Percentiles rank a stretch among this genome's conserved stretches.
phyloP scores from a whole-genome alignment of 805 yeast genomes.

The Yamadazyma philogaea region DNA sequence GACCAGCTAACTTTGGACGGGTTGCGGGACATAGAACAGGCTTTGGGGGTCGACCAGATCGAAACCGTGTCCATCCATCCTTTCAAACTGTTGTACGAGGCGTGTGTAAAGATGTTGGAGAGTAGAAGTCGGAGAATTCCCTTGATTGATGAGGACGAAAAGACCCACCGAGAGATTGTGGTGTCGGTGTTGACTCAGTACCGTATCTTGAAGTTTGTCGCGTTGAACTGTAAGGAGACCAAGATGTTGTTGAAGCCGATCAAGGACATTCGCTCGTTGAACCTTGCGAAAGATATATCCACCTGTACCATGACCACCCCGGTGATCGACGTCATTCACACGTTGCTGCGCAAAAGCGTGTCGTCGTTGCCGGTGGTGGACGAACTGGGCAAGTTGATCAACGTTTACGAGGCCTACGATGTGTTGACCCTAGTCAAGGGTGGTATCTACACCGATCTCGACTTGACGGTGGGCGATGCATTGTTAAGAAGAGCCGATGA shows the following conservation, averaged over 20 bases:
- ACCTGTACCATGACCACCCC: constrained; percentile 89
- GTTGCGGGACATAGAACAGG: constrained; percentile 78
- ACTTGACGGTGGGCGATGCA: constrained; percentile 93
- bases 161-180: constrained; percentile 88
- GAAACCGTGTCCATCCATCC: constrained; percentile 91
- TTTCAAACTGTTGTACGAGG: constrained; percentile 82
- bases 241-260: constrained; percentile 76
- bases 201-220: constrained; percentile 91
- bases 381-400: constrained; percentile 61
- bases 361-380: constrained; percentile 93
- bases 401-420: constrained; percentile 95
- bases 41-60: constrained; percentile 79
- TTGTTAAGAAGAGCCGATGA: constrained; percentile 90
- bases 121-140: constrained; percentile 92
- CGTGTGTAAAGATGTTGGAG: constrained; percentile 87
- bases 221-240: constrained; percentile 93
- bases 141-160: constrained; percentile 89
- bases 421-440: constrained; percentile 90
- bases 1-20: constrained; percentile 85
- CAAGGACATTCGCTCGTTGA: constrained; percentile 63
- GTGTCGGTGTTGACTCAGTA: constrained; percentile 95
- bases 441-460: constrained; percentile 86
- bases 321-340: constrained; percentile 86
- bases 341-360: constrained; percentile 74
- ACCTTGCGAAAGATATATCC: constrained; percentile 51